Percentiles rank a stretch among this genome's conserved stretches.
Evolutionary conservation across 1,284 basidiomycete species (phyloP).

Genomic region (Leccinum pachyderme): DNA sequence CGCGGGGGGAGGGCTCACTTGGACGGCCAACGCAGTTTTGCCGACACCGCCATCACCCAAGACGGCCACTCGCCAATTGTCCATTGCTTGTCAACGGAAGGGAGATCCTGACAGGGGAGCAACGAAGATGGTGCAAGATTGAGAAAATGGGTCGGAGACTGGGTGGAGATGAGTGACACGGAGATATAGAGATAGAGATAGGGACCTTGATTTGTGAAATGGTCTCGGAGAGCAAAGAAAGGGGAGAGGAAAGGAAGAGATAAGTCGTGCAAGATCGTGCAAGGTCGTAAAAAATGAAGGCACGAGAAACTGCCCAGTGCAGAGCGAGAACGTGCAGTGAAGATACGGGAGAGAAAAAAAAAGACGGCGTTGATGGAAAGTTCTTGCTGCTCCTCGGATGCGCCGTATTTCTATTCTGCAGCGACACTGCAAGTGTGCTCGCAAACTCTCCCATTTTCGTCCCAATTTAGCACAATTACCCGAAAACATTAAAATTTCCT

Average conservation of each 20-base stretch:
- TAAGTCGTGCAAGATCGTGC: constrained; percentile 67
- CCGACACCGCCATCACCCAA: constrained; percentile 97
- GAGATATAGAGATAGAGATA: constrained; percentile 5
- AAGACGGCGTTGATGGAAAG: constrained; percentile 35
- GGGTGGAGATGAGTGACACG: constrained; percentile 12
- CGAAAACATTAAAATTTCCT: constrained; percentile 11
- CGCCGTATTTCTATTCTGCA: constrained; percentile 37
- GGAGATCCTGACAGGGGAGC: constrained; percentile 24
- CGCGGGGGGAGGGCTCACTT: constrained; percentile 51
- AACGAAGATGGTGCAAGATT: constrained; percentile 22
- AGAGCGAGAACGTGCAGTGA: constrained; percentile 35
- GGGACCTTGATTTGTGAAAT: constrained; percentile 29
- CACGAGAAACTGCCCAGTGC: constrained; percentile 31
- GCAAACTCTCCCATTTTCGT: neutral
- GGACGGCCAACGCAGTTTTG: constrained; percentile 95
- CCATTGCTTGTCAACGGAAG: constrained; percentile 54
- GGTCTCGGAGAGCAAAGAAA: constrained; percentile 26
- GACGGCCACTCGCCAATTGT: constrained; percentile 91
- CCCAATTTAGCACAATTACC: neutral
- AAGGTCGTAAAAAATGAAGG: constrained; percentile 62
- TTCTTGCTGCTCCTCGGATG: constrained; percentile 30
- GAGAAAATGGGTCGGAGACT: constrained; percentile 17
- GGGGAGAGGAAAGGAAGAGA: constrained; percentile 27
- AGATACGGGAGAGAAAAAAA: constrained; percentile 26
- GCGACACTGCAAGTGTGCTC: constrained; percentile 17